Evolutionary conservation across 208 protist species (phyloP), one percentile per base, ranked within the genome.

Genomic region (Trypanosoma theileri): DNA sequence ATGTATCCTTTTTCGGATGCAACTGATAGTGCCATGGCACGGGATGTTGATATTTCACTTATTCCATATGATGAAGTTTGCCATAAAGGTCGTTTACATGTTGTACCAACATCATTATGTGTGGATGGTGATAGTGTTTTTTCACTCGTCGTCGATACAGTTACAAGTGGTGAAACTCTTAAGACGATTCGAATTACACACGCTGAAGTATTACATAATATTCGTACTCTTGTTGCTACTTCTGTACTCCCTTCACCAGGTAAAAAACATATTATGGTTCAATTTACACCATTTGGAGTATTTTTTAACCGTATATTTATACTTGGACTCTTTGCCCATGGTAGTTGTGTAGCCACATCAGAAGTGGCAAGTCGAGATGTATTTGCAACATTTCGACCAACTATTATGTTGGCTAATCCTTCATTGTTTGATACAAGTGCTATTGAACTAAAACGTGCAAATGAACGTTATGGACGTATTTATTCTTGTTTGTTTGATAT

Each of bases 11-110:
- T 87, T 41, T 67, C 61, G 0, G 84, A 87, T 52, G 78, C 86
- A 16, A 81, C 74, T 26, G 87, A 94, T 56, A 61, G 76, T 42
- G 67, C 60, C 3, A 66, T 80, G 4, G 91, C 88, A 16, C 87
- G 89, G 58, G 88, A 94, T 59, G 69, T 96, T 17, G 92, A 88
- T 74, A 92, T 96, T 68, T 48, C 69, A 13, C 81, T 96, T 28
- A 45, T 94, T 22, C 77, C 83, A 7, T 89, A 81, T 53, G 80
- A 86, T 62, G 80, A 68, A 21, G 70, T 96, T 4, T 85, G 87
- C 62, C 65, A 80, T 54, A 79, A 82, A 46, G 91, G 91, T 14
- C 77, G 84, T 3, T 62, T 72, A 16, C 69, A 75, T 22, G 58
- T 69, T 42, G 55, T 66, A 16, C 28, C 73, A 12, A 62, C 79